A percentile compares a stretch with the other conserved stretches of the same genome.
These are phyloP conservation scores for Claviceps arundinis DNA, from an alignment of 2,329 filamentous ascomycete genomes.

Conservation along the genomic window DNA sequence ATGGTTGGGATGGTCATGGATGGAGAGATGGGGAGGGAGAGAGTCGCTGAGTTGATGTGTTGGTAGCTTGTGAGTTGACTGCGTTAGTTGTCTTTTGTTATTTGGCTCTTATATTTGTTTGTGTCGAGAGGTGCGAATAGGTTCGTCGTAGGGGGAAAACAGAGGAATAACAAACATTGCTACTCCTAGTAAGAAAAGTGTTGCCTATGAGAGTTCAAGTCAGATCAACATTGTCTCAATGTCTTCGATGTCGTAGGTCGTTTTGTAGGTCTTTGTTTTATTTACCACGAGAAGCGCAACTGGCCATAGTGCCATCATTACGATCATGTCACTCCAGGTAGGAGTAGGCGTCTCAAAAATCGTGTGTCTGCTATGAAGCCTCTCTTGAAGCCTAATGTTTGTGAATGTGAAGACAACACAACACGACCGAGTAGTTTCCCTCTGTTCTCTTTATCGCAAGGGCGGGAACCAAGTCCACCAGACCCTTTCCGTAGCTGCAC, in stretches of 20 bases:
- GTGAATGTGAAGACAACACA: too few species aligned
- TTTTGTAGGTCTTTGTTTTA: neutral
- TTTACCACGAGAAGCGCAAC: neutral
- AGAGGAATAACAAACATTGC: neutral
- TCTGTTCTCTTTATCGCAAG: too few species aligned
- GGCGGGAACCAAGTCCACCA: too few species aligned
- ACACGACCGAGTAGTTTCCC: too few species aligned
- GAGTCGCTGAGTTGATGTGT: conserved; percentile 1
- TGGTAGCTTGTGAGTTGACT: neutral
- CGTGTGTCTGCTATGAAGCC: neutral
- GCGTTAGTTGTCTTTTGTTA: neutral
- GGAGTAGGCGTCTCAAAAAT: neutral
- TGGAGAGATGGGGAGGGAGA: conserved; percentile 4
- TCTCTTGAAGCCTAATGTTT: too few species aligned
- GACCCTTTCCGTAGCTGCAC: too few species aligned
- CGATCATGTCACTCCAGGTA: neutral
- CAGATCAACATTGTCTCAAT: neutral
- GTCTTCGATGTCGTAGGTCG: neutral
- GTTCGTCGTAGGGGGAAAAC: neutral
- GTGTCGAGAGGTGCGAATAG: too few species aligned
- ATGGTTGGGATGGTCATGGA: neutral
- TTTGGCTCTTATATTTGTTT: neutral
- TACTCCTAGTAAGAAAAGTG: neutral
- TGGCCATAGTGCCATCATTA: neutral
- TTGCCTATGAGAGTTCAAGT: neutral